Conservation (phyloP, 805 yeast species). For the Wickerhamiella azyma region DNA sequence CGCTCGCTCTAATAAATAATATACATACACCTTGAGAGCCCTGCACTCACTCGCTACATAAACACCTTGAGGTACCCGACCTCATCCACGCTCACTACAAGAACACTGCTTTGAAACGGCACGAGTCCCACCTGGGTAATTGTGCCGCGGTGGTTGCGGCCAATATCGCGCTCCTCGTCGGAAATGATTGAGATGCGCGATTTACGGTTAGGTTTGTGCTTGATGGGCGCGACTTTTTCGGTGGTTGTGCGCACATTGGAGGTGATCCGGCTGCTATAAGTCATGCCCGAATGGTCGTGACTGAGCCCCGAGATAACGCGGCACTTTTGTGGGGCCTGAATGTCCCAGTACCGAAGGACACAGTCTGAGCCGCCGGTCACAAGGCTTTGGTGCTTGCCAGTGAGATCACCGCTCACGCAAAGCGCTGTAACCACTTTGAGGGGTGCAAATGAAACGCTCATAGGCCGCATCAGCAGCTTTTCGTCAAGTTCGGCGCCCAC, state of each 20-base stretch:
- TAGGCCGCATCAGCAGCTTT: slow-evolving; percentile 17
- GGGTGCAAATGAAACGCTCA: slow-evolving; percentile 11
- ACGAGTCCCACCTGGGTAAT: slow-evolving; percentile 38
- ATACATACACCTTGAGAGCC: no score
- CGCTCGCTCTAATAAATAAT: not conserved
- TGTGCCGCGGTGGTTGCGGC: slow-evolving; percentile 37
- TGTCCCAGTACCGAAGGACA: slow-evolving; percentile 27
- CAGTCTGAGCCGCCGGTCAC: slow-evolving; percentile 25
- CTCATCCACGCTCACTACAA: slow-evolving; percentile 54
- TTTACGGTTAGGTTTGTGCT: slow-evolving; percentile 9
- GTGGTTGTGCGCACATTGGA: slow-evolving; percentile 30
- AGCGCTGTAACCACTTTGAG: not conserved
- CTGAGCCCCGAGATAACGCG: slow-evolving; percentile 24
- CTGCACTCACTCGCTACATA: no score
- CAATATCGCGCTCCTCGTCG: slow-evolving; percentile 32
- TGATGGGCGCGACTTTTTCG: slow-evolving; percentile 25
- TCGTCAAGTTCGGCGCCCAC: slow-evolving; percentile 13
- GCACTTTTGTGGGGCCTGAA: slow-evolving; percentile 24
- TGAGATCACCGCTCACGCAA: not conserved
- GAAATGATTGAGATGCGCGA: slow-evolving; percentile 28
- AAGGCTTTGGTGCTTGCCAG: not conserved
- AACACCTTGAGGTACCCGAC: slow-evolving; percentile 50
- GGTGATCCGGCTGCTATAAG: slow-evolving; percentile 18
- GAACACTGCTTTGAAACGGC: slow-evolving; percentile 36
- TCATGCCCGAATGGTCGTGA: slow-evolving; percentile 23